phyloP scores from a whole-genome alignment of 2,329 filamentous ascomycete species.

The Pleochaeta shiraiana region DNA sequence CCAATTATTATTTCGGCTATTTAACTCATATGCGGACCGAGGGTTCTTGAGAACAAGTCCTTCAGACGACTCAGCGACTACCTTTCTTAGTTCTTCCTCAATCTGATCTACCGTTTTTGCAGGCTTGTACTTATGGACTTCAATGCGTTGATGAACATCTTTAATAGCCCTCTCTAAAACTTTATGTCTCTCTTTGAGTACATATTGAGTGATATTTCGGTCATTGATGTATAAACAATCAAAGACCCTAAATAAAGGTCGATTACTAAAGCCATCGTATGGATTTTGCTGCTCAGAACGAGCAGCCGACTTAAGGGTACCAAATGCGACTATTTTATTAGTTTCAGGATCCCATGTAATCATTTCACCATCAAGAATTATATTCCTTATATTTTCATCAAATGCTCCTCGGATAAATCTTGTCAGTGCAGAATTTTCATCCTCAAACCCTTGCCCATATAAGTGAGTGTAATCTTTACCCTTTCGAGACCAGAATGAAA shows the following conservation, averaged over 20 bases:
- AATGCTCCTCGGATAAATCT: conserved; percentile 63
- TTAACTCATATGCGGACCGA: conserved; percentile 63
- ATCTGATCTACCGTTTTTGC: conserved; percentile 50
- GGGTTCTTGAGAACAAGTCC: conserved; percentile 91
- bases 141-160: conserved; percentile 51
- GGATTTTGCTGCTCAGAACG: conserved; percentile 57
- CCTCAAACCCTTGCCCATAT: conserved; percentile 58
- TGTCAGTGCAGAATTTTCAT: conserved; percentile 57
- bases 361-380: conserved; percentile 96
- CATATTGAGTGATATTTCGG: conserved; percentile 57
- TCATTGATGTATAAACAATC: conserved; percentile 84
- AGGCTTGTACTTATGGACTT: conserved; percentile 52
- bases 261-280: conserved; percentile 29
- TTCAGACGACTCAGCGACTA: conserved; percentile 73
- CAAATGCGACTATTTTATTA: conserved; percentile 73
- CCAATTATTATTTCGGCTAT: conserved; percentile 88
- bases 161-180: conserved; percentile 53
- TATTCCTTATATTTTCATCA: conserved; percentile 50
- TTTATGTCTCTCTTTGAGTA: conserved; percentile 54
- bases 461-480: conserved; percentile 93
- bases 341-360: conserved; percentile 86
- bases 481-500: conserved; percentile 87
- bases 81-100: conserved; percentile 55
- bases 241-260: conserved; percentile 70
- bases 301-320: conserved; percentile 81